Base-by-base conservation (phyloP, 2,329 filamentous ascomycete genomes). In the Claviceps paspali region DNA sequence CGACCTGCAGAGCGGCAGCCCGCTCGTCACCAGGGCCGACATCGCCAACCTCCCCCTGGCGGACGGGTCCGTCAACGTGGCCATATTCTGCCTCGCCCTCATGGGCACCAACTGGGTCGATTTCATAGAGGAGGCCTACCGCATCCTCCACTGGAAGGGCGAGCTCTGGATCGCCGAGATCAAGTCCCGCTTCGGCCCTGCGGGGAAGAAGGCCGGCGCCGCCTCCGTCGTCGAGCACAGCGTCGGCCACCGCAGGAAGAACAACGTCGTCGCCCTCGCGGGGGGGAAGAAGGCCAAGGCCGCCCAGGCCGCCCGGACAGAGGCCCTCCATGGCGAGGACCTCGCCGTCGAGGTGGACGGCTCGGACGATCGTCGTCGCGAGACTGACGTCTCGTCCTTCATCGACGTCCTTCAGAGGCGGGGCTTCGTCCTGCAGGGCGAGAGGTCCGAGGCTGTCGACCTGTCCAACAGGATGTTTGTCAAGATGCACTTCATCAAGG, bases 71-170 rank as follows among this genome's bases (percentile, higher is more conserved):
- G 77, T 86, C 43, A 86, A 98, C 56, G 70, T 98, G 5, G 83
- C 83, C 34, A 79, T 98, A 47, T 96, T 96, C 66, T 98, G 91
- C 58, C 71, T 98, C 23, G 91, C 88, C 35, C 73, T 98, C 41
- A 98, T 98, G 91, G 91, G 91, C 52, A 98, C 91, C 38, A 98
- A 98, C 63, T 98, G 91, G 88, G 73, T 93, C 37, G 79, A 85
- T 49, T 96, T 98, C 56, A 73, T 98, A 50, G 91, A 96, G 61
- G 91, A 98, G 63, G 88, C 88, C 11, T 93, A 85, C 65, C 79
- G 91, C 38, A 70, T 96, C 36, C 70, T 98, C 43, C 80, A 85
- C 52, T 87, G 86, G 73, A 88, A 91, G 53, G 91, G 91, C 47
- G 91, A 98, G 65, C 76, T 94, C 38, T 98, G 91, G 91, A 74